A percentile compares a stretch with the other conserved stretches of the same genome.
Evolutionary conservation across 805 yeast species (phyloP).

Genomic region (Nakazawaea holstii): DNA sequence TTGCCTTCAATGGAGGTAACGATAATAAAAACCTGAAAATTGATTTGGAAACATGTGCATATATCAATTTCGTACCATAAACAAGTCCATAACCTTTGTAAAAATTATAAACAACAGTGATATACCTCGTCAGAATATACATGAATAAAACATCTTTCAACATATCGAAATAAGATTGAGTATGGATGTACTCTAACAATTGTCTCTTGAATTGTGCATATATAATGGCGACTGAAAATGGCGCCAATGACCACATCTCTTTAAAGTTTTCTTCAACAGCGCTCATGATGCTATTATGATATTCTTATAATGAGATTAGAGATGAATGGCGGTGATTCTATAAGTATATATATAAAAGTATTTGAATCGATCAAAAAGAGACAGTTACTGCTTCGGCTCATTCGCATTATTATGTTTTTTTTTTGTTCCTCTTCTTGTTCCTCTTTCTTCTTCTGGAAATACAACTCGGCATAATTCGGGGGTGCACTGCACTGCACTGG

Average conservation of each 20-base stretch:
- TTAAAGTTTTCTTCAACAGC: not conserved
- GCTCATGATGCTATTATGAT: no score
- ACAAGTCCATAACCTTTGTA: constrained; percentile 35
- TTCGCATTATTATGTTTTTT: no score
- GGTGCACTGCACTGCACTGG: no score
- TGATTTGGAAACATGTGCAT: constrained; percentile 16
- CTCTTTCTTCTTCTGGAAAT: no score
- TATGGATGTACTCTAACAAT: not conserved
- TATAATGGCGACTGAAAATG: not conserved
- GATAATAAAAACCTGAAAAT: constrained; percentile 28
- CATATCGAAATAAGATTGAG: not conserved
- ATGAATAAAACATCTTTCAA: constrained; percentile 7
- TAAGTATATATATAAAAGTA: no score
- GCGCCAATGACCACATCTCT: constrained; percentile 5
- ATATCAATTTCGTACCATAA: constrained; percentile 21
- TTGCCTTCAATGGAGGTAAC: constrained; percentile 48
- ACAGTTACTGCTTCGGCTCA: no score
- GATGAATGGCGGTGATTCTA: no score
- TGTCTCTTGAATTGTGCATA: not conserved
- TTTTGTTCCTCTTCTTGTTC: no score
- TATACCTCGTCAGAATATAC: not conserved
- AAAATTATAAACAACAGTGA: constrained; percentile 7
- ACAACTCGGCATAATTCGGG: no score
- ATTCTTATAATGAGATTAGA: no score
- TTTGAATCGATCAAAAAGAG: no score